phyloP scores from a whole-genome alignment of 495 filamentous ascomycete species.

The Penicillium cosmopolitanum region DNA sequence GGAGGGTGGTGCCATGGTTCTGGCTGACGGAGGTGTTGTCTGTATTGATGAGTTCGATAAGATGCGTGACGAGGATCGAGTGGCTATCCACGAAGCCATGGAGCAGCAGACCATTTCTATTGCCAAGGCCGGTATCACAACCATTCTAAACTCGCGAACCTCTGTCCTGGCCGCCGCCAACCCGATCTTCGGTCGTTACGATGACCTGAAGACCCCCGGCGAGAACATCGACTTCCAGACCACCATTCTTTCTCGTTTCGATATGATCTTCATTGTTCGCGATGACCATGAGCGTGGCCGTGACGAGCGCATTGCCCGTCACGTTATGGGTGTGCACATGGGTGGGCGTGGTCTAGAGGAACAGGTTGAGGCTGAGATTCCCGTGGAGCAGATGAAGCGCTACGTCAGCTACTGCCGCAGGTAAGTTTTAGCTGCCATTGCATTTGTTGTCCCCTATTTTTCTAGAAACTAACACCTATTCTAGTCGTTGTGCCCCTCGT shows the following conservation, averaged over 20 bases:
- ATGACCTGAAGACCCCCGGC: slow-evolving; percentile 95
- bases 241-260: slow-evolving; percentile 96
- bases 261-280: slow-evolving; percentile 99
- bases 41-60: slow-evolving; percentile 99
- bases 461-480: slow-evolving; percentile 37
- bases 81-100: slow-evolving; percentile 99
- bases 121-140: slow-evolving; percentile 98
- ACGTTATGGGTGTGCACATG: slow-evolving; percentile 99
- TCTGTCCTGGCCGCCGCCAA: slow-evolving; percentile 97
- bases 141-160: slow-evolving; percentile 94
- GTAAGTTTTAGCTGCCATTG: slow-evolving; percentile 51
- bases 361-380: slow-evolving; percentile 79
- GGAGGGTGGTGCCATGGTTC: slow-evolving; percentile 98
- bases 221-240: slow-evolving; percentile 99
- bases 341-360: slow-evolving; percentile 84
- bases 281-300: slow-evolving; percentile 89
- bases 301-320: slow-evolving; percentile 92
- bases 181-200: slow-evolving; percentile 96
- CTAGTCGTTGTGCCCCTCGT: slow-evolving; percentile 86
- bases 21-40: slow-evolving; percentile 96
- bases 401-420: slow-evolving; percentile 98
- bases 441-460: neutral
- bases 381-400: slow-evolving; percentile 95
- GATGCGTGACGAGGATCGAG: slow-evolving; percentile 98
- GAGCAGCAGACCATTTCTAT: slow-evolving; percentile 99